Evolutionary conservation across 1,284 basidiomycete species (phyloP).

Genomic region (Boletus smithii): DNA sequence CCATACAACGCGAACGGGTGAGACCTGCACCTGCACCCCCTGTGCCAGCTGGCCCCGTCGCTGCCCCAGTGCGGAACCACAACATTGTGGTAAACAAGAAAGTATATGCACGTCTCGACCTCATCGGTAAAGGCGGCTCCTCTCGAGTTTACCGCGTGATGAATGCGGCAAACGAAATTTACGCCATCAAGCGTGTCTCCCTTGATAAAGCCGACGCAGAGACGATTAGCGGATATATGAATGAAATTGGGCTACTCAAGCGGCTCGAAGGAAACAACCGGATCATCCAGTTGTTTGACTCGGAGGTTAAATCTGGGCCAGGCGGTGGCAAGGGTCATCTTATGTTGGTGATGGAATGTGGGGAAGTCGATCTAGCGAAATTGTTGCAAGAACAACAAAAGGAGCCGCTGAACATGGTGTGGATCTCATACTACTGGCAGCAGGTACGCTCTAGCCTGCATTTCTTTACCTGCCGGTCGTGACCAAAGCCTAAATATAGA

Average conservation of each 20-base stretch:
- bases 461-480: not conserved
- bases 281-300: constrained; percentile 86
- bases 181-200: constrained; percentile 85
- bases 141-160: constrained; percentile 92
- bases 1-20: constrained; percentile 23
- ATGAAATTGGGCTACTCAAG: constrained; percentile 87
- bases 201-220: constrained; percentile 84
- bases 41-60: constrained; percentile 11
- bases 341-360: constrained; percentile 90
- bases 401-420: constrained; percentile 84
- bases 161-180: constrained; percentile 71
- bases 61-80: constrained; percentile 33
- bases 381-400: constrained; percentile 79
- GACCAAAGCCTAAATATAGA: constrained; percentile 46
- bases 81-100: constrained; percentile 62
- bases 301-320: constrained; percentile 68
- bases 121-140: constrained; percentile 89
- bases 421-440: constrained; percentile 93
- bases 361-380: constrained; percentile 85
- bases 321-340: constrained; percentile 65
- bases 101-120: constrained; percentile 76
- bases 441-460: constrained; percentile 54
- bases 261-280: constrained; percentile 84
- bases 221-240: constrained; percentile 88
- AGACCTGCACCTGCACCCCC: constrained; percentile 29